A percentile compares a stretch with the other conserved stretches of the same genome.
These are phyloP conservation scores for Sphagnum tenellum DNA, from an alignment of 225 moss, liverwort and hornwort genomes.

Conservation along the genomic window DNA sequence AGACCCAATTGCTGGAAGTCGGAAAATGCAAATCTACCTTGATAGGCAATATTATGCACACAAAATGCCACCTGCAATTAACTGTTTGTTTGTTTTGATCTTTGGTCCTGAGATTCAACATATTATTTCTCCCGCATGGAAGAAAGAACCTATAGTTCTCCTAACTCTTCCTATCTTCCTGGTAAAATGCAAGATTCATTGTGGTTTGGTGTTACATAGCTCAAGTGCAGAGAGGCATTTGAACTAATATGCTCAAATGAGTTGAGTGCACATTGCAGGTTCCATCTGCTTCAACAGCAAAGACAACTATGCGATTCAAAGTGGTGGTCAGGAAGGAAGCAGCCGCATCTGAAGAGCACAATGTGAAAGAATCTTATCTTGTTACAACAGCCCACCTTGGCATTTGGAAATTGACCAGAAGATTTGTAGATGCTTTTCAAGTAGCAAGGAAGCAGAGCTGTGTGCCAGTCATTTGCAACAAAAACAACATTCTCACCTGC, in stretches of 20 bases:
- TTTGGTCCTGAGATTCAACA: no score
- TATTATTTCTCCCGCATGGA: no score
- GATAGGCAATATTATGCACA: slow-evolving; percentile 90
- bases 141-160: no score
- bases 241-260: no score
- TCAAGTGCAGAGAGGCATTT: no score
- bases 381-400: slow-evolving; percentile 43
- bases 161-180: not conserved
- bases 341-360: not conserved
- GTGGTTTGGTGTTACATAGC: no score
- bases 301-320: no score
- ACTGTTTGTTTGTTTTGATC: not conserved
- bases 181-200: not conserved
- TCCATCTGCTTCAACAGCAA: no score
- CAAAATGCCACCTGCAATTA: slow-evolving; percentile 66
- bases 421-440: slow-evolving; percentile 71
- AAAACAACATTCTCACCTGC: slow-evolving; percentile 88
- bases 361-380: not conserved
- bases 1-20: slow-evolving; percentile 58
- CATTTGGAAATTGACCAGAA: slow-evolving; percentile 45
- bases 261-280: no score
- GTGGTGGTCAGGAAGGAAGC: not conserved
- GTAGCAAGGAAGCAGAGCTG: slow-evolving; percentile 77
- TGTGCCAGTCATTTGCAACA: slow-evolving; percentile 92
- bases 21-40: slow-evolving; percentile 64